Evolutionary conservation across 345 rosid genomes (phyloP).

Genomic region (Populus ilicifolia): DNA sequence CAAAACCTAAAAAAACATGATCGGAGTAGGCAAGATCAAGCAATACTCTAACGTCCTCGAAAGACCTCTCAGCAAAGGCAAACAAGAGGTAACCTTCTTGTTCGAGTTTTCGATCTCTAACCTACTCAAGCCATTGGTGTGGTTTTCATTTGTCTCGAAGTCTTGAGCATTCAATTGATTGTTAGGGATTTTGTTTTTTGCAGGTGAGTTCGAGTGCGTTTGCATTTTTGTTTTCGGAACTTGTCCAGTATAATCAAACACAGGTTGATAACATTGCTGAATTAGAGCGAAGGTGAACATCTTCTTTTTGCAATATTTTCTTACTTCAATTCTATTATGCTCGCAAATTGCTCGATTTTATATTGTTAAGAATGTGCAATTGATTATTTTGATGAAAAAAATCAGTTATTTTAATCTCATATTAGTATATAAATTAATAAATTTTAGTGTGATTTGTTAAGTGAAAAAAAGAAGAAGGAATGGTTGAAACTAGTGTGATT

Average conservation of each 20-base stretch:
- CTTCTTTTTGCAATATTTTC: not conserved
- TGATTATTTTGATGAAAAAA: not conserved
- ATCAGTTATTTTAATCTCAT: not conserved
- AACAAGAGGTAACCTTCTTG: slow-evolving; percentile 67
- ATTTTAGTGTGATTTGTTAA: not conserved
- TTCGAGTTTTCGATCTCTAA: slow-evolving; percentile 1
- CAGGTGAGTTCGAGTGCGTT: slow-evolving; percentile 45
- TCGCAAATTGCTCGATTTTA: no score
- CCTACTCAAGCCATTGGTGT: not conserved
- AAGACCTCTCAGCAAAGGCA: slow-evolving; percentile 94
- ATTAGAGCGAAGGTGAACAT: slow-evolving; percentile 72
- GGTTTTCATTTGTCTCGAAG: not conserved
- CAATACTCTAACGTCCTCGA: slow-evolving; percentile 93
- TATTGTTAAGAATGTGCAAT: no score
- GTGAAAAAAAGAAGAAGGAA: not conserved
- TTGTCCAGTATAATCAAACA: slow-evolving; percentile 94
- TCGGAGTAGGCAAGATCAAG: slow-evolving; percentile 92
- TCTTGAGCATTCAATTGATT: not conserved
- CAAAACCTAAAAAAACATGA: slow-evolving; percentile 42
- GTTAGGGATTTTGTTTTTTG: slow-evolving; percentile 24
- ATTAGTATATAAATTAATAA: not conserved
- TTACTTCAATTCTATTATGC: not conserved
- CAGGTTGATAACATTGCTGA: slow-evolving; percentile 96
- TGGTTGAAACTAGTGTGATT: not conserved
- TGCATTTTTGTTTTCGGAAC: slow-evolving; percentile 62